A percentile compares a stretch with the other conserved stretches of the same genome.
These are phyloP conservation scores for Acacia melanoxylon DNA, from an alignment of 306 rosid species.

Conservation along the genomic window DNA sequence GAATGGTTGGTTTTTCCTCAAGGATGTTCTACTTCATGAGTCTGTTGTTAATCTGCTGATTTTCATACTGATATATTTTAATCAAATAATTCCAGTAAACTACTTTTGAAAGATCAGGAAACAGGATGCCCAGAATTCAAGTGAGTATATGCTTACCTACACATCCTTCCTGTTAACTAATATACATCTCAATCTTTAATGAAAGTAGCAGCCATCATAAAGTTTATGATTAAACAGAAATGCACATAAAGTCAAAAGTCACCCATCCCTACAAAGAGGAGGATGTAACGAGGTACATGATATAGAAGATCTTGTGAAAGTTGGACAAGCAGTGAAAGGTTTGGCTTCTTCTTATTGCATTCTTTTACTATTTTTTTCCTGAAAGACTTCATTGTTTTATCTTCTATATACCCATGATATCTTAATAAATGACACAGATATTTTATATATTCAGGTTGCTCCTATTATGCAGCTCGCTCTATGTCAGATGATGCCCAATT, in stretches of 20 bases:
- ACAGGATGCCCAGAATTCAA: conserved; percentile 78
- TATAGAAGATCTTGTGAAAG: conserved; percentile 89
- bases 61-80: conserved; percentile 32
- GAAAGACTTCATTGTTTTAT: background rate
- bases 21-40: conserved; percentile 9
- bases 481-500: conserved; percentile 83
- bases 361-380: background rate
- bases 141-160: conserved; percentile 51
- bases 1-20: conserved; percentile 65
- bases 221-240: conserved; percentile 50
- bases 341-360: conserved; percentile 14
- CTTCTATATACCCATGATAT: conserved; percentile 3
- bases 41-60: conserved; percentile 16
- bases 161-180: background rate
- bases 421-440: background rate
- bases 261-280: conserved; percentile 87
- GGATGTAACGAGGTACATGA: conserved; percentile 92
- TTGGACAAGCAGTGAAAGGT: conserved; percentile 85
- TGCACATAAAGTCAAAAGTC: conserved; percentile 69
- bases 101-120: conserved; percentile 57
- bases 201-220: conserved; percentile 17
- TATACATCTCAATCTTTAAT: conserved; percentile 13
- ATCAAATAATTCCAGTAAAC: conserved; percentile 60
- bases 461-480: conserved; percentile 91
- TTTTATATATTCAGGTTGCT: conserved; percentile 63